Conservation (phyloP, 805 yeast genomes). For the Candida ortonii region DNA sequence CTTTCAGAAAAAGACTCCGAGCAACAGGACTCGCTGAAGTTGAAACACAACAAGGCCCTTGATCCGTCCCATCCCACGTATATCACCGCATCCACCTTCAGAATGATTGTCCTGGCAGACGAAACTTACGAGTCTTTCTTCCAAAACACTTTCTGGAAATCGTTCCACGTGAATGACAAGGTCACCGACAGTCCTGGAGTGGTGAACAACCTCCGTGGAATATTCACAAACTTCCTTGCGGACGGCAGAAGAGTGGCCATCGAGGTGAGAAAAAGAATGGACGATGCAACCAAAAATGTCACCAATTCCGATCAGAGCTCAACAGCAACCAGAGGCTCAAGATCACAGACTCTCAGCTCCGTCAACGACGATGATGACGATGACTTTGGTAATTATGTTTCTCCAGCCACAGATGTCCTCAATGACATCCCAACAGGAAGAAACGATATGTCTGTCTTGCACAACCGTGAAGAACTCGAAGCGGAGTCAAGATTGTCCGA, state of each 20-base stretch:
- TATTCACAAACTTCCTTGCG: constrained; percentile 87
- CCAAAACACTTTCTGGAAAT: constrained; percentile 59
- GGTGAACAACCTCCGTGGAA: constrained; percentile 67
- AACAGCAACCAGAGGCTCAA: constrained; percentile 15
- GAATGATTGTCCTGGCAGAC: constrained; percentile 93
- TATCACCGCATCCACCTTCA: constrained; percentile 79
- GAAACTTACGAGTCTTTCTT: constrained; percentile 89
- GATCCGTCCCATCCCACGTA: constrained; percentile 76
- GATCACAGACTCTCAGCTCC: constrained; percentile 24
- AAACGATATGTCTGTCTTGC: constrained; percentile 22
- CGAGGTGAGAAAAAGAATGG: constrained; percentile 85
- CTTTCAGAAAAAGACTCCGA: constrained; percentile 36
- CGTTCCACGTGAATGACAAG: constrained; percentile 63
- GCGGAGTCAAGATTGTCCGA: constrained; percentile 16
- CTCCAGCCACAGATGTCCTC: constrained; percentile 25
- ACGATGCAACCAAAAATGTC: constrained; percentile 48
- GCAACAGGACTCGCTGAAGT: constrained; percentile 26
- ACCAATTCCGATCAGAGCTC: constrained; percentile 20
- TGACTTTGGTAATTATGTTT: constrained; percentile 34
- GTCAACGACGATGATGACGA: constrained; percentile 30
- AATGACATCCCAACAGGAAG: constrained; percentile 24
- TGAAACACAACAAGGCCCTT: constrained; percentile 73
- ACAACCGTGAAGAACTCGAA: constrained; percentile 16
- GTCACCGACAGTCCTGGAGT: constrained; percentile 36
- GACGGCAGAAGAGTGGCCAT: constrained; percentile 92